Base-by-base conservation (phyloP, 2,329 filamentous ascomycete species). In the Trichoderma koningiopsis region DNA sequence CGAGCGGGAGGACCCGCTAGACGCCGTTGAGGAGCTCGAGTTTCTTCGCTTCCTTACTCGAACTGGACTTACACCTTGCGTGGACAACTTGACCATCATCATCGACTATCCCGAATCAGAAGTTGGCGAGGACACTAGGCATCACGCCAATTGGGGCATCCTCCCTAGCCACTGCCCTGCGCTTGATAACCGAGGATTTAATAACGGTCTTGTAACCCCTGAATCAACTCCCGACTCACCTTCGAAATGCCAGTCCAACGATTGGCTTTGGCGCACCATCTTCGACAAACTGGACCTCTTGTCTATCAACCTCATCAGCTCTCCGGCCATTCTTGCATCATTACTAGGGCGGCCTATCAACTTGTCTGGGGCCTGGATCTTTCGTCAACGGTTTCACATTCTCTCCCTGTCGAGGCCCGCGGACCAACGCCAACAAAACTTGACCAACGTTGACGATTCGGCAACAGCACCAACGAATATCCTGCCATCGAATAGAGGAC, bases 361-460 rank as follows among this genome's bases (percentile, higher is more conserved):
- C 61, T 81, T 87, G 49, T 82, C 82, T 11, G 87, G 91, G 74
- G 81, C 82, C 5, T 91, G 89, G 88, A 85, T 85, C 29, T 92
- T 92, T 73, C 83, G 88, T 68, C 87, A 88, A 71, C 84, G 84
- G 7, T 85, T 87, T 65, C 90, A 93, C 73, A 83, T 90, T 52
- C 76, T 93, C 7, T 85, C 84, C 0, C 74, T 85, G 0, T 82
- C 83, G 2, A 76, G 81, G 3, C 16, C 70, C 27, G 59, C 70
- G 2, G 59, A 58, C 16, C 11, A 24, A 16, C 37, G 40, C 10
- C 29, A 59, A 27, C 55, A 58, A 52, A 13, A 4, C 5, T 5
- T 27, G 19, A 16, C 47, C 27, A 43, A 13, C 5, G 19, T 35
- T 16, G 14, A 3, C 24, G 31, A 56, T 4, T n/a, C 60, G 24